Conservation (phyloP, 2,329 filamentous ascomycete species). For the Fusarium vanettenii region DNA sequence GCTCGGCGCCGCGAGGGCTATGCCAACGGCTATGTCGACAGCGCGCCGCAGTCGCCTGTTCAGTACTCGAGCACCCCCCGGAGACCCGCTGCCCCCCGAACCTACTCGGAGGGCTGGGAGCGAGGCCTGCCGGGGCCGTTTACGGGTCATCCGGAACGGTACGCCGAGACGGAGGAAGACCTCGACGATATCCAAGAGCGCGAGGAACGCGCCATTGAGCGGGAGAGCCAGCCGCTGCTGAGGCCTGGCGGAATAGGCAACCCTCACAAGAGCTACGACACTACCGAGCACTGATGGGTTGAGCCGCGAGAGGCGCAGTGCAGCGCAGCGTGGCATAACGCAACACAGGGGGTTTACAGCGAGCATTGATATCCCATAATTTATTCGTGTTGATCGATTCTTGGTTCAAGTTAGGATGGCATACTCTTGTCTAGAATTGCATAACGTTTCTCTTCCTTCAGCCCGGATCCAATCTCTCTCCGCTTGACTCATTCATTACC, state of each 20-base stretch:
- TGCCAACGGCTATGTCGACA: conserved; percentile 36
- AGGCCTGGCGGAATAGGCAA: conserved; percentile 63
- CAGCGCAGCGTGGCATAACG: background rate
- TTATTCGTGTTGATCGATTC: conserved; percentile 16
- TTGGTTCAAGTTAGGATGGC: conserved; percentile 24
- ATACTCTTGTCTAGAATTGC: conserved; percentile 27
- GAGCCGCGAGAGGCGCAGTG: background rate
- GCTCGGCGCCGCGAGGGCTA: conserved; percentile 49
- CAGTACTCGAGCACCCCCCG: conserved; percentile 43
- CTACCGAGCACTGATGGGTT: conserved; percentile 35
- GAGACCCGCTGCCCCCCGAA: conserved; percentile 55
- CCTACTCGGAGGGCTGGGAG: conserved; percentile 63
- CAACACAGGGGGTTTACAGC: conserved; percentile 19
- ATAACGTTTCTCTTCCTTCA: conserved; percentile 6
- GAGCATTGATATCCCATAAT: conserved; percentile 40
- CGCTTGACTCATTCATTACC: conserved; percentile 14
- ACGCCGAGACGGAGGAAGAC: conserved; percentile 64
- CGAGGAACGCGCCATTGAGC: conserved; percentile 62
- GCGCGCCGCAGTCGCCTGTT: conserved; percentile 44
- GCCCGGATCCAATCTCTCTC: background rate
- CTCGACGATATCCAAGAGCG: conserved; percentile 62
- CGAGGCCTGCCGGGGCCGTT: conserved; percentile 63
- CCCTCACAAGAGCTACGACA: conserved; percentile 54
- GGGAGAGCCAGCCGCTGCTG: conserved; percentile 63
- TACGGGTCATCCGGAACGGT: conserved; percentile 63